phyloP scores from a whole-genome alignment of 768 basidiomycete genomes.

The Amanita molliuscula region DNA sequence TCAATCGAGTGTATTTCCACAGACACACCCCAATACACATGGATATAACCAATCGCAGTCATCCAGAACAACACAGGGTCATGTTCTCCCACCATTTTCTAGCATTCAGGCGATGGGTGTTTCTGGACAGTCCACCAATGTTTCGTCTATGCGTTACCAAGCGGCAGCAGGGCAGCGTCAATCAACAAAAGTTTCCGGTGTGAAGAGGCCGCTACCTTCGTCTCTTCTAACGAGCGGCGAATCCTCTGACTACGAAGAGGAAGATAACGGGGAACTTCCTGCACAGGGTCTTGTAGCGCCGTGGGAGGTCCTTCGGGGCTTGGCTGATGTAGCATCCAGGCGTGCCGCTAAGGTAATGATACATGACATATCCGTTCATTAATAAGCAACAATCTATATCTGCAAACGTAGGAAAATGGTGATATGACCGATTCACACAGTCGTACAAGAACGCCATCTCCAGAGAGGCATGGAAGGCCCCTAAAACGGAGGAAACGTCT shows the following conservation, averaged over 20 bases:
- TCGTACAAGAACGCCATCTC: slow-evolving; percentile 63
- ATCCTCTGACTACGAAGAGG: slow-evolving; percentile 79
- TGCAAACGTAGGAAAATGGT: slow-evolving; percentile 52
- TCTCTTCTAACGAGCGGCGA: slow-evolving; percentile 70
- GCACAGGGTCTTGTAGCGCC: slow-evolving; percentile 77
- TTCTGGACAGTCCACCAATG: slow-evolving; percentile 32
- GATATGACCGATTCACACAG: slow-evolving; percentile 70
- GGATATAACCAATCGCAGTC: slow-evolving; percentile 20
- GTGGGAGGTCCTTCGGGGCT: slow-evolving; percentile 73
- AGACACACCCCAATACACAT: slow-evolving; percentile 29
- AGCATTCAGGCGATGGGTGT: slow-evolving; percentile 52
- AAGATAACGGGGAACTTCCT: slow-evolving; percentile 71
- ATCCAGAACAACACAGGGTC: slow-evolving; percentile 26
- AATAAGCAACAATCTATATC: slow-evolving; percentile 5
- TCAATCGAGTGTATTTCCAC: slow-evolving; percentile 31
- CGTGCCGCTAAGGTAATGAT: slow-evolving; percentile 61
- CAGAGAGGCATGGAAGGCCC: slow-evolving; percentile 59
- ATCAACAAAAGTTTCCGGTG: slow-evolving; percentile 24
- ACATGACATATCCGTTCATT: slow-evolving; percentile 1
- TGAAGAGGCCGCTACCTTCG: slow-evolving; percentile 47
- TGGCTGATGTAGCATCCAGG: slow-evolving; percentile 76
- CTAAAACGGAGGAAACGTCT: slow-evolving; percentile 63
- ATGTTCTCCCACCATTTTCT: slow-evolving; percentile 63
- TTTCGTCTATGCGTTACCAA: slow-evolving; percentile 55
- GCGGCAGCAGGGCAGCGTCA: slow-evolving; percentile 26